A percentile compares a stretch with the other conserved stretches of the same genome.
Evolutionary conservation across 352 stramenopile species (phyloP).

Genomic region (Pythium pectinolyticum): DNA sequence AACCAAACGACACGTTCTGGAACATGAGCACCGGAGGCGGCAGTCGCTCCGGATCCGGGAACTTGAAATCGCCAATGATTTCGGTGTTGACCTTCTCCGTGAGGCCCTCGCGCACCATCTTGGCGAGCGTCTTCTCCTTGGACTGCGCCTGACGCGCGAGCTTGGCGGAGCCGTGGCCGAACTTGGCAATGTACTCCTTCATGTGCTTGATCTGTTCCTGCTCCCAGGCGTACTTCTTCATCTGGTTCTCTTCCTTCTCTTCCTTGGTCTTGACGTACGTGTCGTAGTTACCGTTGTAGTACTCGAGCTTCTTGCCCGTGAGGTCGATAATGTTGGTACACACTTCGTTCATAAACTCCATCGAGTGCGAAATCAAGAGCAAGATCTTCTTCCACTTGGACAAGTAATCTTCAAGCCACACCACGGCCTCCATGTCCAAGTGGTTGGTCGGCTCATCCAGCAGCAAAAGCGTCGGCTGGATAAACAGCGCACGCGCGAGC

Average conservation of each 20-base stretch:
- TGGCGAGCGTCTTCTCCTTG: conserved; percentile 98
- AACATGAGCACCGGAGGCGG: conserved; percentile 97
- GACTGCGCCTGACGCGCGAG: conserved; percentile 96
- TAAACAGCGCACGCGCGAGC: conserved; percentile 96
- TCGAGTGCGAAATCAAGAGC: conserved; percentile 97
- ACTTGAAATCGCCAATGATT: conserved; percentile 92
- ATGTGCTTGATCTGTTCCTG: conserved; percentile 98
- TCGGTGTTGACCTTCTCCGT: conserved; percentile 94
- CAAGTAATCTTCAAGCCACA: conserved; percentile 99
- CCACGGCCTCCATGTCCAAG: conserved; percentile 97
- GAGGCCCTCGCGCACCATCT: conserved; percentile 96
- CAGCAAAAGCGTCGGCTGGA: conserved; percentile 93
- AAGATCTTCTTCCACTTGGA: conserved; percentile 97
- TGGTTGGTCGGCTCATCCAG: conserved; percentile 96
- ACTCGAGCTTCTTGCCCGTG: conserved; percentile 93
- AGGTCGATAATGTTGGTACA: conserved; percentile 99
- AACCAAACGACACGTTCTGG: conserved; percentile 96
- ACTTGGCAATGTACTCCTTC: conserved; percentile 99
- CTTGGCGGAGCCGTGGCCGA: conserved; percentile 97
- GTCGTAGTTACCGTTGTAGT: conserved; percentile 99
- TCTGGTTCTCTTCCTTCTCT: conserved; percentile 98
- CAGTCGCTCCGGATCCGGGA: conserved; percentile 94
- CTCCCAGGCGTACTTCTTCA: conserved; percentile 98
- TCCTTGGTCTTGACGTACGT: conserved; percentile 95
- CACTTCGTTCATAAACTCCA: conserved; percentile 99